phyloP scores from a whole-genome alignment of 2,329 filamentous ascomycete genomes.

The Ploettnerulaceae sp. region DNA sequence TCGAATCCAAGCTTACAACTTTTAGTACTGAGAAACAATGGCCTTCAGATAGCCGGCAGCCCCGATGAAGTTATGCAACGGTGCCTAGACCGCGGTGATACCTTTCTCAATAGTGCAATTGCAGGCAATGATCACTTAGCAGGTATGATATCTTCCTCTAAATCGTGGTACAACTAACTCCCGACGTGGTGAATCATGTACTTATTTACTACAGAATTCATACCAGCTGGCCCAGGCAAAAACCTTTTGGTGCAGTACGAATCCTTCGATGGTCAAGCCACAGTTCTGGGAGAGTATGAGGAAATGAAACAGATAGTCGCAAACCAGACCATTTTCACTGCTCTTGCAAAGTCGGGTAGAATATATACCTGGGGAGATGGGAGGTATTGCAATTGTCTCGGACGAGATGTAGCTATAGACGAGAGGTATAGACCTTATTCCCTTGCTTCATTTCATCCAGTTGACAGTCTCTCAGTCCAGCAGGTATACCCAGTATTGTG shows the following conservation, averaged over 20 bases:
- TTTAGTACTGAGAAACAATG: conserved; percentile 23
- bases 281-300: conserved; percentile 2
- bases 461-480: conserved; percentile 34
- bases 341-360: conserved; percentile 32
- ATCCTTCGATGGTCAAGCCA: conserved; percentile 8
- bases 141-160: conserved; percentile 11
- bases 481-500: conserved; percentile 43
- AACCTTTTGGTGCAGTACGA: conserved; percentile 19
- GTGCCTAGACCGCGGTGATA: conserved; percentile 24
- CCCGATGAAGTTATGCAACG: conserved; percentile 23
- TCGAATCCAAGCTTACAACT: conserved; percentile 1
- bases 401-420: conserved; percentile 40
- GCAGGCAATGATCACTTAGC: conserved; percentile 34
- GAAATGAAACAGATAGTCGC: conserved; percentile 29
- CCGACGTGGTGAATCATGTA: too few species aligned
- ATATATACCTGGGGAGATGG: conserved; percentile 50
- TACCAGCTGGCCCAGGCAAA: neutral
- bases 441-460: neutral
- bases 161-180: too few species aligned
- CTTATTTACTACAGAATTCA: neutral
- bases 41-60: conserved; percentile 31
- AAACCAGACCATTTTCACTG: conserved; percentile 37
- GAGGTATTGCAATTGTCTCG: conserved; percentile 53
- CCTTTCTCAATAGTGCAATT: conserved; percentile 30
- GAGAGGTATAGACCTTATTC: conserved; percentile 13